Percentiles rank a stretch among this genome's conserved stretches.
Conservation (phyloP, 2,329 filamentous ascomycete genomes). For the Curvularia sp. region DNA sequence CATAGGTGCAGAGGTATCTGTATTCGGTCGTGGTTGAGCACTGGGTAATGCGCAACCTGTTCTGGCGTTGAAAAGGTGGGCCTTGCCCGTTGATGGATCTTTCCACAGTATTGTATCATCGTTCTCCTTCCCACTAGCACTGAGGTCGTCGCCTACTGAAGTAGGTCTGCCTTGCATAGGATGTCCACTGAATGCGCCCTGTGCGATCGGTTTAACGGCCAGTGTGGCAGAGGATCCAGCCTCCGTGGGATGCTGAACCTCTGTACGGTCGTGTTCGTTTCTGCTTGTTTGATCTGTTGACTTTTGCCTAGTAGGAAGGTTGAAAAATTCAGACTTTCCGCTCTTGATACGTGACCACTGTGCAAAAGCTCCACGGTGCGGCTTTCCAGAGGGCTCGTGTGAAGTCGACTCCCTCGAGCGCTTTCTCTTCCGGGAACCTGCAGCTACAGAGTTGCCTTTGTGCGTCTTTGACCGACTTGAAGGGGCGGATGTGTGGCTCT, state of each 20-base stretch:
- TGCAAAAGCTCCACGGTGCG: constrained; percentile 34
- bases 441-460: neutral
- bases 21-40: constrained; percentile 21
- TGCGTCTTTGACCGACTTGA: neutral
- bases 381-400: constrained; percentile 5
- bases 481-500: neutral
- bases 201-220: constrained; percentile 18
- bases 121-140: constrained; percentile 10
- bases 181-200: constrained; percentile 20
- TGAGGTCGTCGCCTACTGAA: neutral
- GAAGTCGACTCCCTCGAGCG: constrained; percentile 1
- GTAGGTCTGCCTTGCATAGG: neutral
- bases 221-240: constrained; percentile 14
- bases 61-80: constrained; percentile 60
- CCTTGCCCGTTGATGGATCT: constrained; percentile 65
- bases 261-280: neutral
- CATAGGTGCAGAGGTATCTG: constrained; percentile 6
- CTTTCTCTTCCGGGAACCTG: constrained; percentile 31
- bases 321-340: constrained; percentile 45
- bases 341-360: constrained; percentile 56
- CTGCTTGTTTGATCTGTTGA: neutral
- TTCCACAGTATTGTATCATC: constrained; percentile 62
- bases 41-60: constrained; percentile 57
- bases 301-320: constrained; percentile 26
- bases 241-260: neutral